These are phyloP conservation scores for Daedaleopsis nitida DNA, from an alignment of 768 basidiomycete genomes.

Conservation along the genomic window DNA sequence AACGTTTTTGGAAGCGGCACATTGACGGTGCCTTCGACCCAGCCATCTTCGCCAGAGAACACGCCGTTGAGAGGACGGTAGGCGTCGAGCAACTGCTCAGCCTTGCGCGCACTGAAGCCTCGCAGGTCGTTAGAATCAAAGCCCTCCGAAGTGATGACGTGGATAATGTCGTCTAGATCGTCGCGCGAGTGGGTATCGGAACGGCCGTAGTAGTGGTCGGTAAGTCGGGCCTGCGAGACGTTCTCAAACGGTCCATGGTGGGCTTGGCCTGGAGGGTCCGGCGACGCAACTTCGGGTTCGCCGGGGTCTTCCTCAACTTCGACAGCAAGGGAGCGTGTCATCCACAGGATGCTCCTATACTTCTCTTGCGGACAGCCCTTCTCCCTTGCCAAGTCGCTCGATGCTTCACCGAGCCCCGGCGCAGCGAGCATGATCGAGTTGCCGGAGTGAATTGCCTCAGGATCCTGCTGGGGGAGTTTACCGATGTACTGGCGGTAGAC, in stretches of 20 bases:
- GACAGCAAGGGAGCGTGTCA: neutral
- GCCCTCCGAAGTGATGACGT: neutral
- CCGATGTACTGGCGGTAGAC: neutral
- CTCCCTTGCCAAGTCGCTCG: too few species aligned
- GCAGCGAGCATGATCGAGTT: neutral
- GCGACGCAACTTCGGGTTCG: too few species aligned
- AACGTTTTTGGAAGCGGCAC: slow-evolving; percentile 26
- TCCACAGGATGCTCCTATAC: neutral
- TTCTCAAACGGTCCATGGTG: slow-evolving; percentile 13
- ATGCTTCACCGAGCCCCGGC: neutral
- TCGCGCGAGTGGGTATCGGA: slow-evolving; percentile 28
- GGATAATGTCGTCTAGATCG: slow-evolving; percentile 30
- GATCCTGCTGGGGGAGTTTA: neutral
- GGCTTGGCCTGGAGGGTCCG: too few species aligned
- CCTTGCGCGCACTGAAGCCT: neutral
- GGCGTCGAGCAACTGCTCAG: slow-evolving; percentile 17
- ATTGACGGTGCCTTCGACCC: slow-evolving; percentile 17
- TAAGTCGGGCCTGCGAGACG: slow-evolving; percentile 25
- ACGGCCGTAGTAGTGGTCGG: slow-evolving; percentile 32
- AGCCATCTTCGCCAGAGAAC: slow-evolving; percentile 20
- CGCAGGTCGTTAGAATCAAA: neutral
- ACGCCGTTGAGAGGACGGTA: neutral
- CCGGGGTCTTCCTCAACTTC: neutral
- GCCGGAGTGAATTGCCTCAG: neutral
- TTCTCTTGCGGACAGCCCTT: too few species aligned